Evolutionary conservation across 2,329 filamentous ascomycete genomes (phyloP).

Genomic region (Triangularia setosa): DNA sequence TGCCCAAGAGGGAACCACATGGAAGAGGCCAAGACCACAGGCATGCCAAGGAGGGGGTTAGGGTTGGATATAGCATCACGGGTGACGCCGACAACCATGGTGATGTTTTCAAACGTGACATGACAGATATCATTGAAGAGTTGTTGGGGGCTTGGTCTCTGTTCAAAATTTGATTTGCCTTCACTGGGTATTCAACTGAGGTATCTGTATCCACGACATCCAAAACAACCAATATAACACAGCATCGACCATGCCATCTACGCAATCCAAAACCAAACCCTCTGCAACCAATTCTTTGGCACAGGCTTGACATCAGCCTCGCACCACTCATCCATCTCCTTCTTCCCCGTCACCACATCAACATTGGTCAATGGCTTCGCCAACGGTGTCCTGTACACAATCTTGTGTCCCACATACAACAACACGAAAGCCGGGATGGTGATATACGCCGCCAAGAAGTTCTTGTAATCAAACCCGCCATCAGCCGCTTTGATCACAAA

Average conservation of each 20-base stretch:
- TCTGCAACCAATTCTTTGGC: constrained; percentile 49
- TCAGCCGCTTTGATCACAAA: constrained; percentile 54
- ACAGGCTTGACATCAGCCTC: constrained; percentile 44
- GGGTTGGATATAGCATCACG: not conserved
- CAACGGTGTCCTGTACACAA: constrained; percentile 42
- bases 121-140: not conserved
- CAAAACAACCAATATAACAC: not conserved
- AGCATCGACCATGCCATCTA: constrained; percentile 25
- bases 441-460: constrained; percentile 64
- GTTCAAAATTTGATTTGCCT: not conserved
- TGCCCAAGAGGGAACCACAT: not conserved
- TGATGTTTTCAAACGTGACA: not conserved
- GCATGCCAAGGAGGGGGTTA: not conserved
- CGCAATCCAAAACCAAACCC: constrained; percentile 55
- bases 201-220: not conserved
- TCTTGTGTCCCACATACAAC: constrained; percentile 60
- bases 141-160: too few relatives aligned
- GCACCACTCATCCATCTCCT: constrained; percentile 58
- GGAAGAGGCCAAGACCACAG: not conserved
- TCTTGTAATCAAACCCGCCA: constrained; percentile 55
- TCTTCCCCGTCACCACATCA: constrained; percentile 55
- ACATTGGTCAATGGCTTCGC: constrained; percentile 45
- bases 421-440: constrained; percentile 58
- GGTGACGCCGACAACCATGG: not conserved
- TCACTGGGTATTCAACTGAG: not conserved